Conservation (phyloP, 768 basidiomycete genomes). For the Pleurotus platypus region DNA sequence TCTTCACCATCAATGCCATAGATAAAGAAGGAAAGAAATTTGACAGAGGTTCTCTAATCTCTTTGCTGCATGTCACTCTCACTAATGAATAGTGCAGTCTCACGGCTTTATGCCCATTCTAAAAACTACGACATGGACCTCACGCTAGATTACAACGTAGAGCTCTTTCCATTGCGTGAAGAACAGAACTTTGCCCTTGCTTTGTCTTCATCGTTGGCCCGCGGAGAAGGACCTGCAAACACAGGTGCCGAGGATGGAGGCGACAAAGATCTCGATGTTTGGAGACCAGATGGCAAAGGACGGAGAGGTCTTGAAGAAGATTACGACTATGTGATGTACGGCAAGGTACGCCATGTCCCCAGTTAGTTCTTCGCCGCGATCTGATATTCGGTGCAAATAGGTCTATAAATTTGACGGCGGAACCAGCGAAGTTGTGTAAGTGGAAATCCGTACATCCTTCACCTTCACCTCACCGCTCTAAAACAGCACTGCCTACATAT, state of each 20-base stretch:
- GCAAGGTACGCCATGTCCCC: slow-evolving; percentile 61
- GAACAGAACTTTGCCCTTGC: slow-evolving; percentile 81
- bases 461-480: slow-evolving; percentile 4
- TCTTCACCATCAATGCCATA: slow-evolving; percentile 81
- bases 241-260: slow-evolving; percentile 49
- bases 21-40: slow-evolving; percentile 97
- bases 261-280: slow-evolving; percentile 75
- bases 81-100: slow-evolving; percentile 53
- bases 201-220: slow-evolving; percentile 75
- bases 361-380: neutral
- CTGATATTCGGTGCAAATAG: slow-evolving; percentile 30
- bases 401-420: slow-evolving; percentile 96
- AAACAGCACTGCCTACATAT: slow-evolving; percentile 87
- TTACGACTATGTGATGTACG: slow-evolving; percentile 99
- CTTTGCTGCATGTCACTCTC: neutral
- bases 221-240: slow-evolving; percentile 38
- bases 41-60: slow-evolving; percentile 74
- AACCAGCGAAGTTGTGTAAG: slow-evolving; percentile 81
- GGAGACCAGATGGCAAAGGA: slow-evolving; percentile 84
- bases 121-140: slow-evolving; percentile 91
- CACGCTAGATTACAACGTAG: slow-evolving; percentile 91
- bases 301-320: slow-evolving; percentile 85
- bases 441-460: slow-evolving; percentile 12
- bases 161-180: slow-evolving; percentile 72
- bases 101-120: slow-evolving; percentile 84